Evolutionary conservation across 495 filamentous ascomycete species (phyloP), one percentile per base, ranked within the genome.

Genomic region (Chaetomidium leptoderma): DNA sequence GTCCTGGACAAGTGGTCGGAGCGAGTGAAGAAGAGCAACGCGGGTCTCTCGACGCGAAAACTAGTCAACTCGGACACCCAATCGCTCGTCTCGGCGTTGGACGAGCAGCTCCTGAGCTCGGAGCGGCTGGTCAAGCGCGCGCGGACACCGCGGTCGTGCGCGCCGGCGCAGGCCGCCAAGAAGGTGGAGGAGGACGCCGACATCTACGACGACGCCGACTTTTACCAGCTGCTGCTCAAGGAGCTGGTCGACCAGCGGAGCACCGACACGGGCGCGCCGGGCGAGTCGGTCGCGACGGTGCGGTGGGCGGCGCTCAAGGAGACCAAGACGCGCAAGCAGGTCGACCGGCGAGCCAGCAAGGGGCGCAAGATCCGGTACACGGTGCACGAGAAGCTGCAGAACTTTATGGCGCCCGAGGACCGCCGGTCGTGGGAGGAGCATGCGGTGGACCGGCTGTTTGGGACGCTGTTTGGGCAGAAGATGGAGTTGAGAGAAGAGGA

Each of bases 391-490:
- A 97, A 96, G 72, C 71, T 98, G 60, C 89, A 93, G 76, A 97
- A 97, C 74, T 97, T 97, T 68, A 96, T 97, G 92, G 92, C 91
- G 29, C 87, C 92, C 0, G 89, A 95, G 69, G 89, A 95, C 67
- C 75, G 88, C 29, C 80, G 85, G 3, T 68, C 60, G 13, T 96
- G 92, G 92, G 87, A 88, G 48, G 78, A 83, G 51, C 78, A 82
- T 51, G 88, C 90, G 37, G 83, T 90, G 51, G 89, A 90, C 66
- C 83, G 95, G 64, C 85, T 98, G 66, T 97, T 98, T 74, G 86
- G 86, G 30, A 88, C 90, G 32, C 72, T 98, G 66, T 84, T 98
- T 53, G 95, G 93, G 16, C 84, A 87, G 66, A 90, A 85, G 68
- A 76, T 89, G 58, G 75, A 78, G 56, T 72, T 96, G 50, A 81